Percentiles rank a stretch among this genome's conserved stretches.
phyloP scores from a whole-genome alignment of 352 stramenopile genomes.

The Aphanomyces invadans region DNA sequence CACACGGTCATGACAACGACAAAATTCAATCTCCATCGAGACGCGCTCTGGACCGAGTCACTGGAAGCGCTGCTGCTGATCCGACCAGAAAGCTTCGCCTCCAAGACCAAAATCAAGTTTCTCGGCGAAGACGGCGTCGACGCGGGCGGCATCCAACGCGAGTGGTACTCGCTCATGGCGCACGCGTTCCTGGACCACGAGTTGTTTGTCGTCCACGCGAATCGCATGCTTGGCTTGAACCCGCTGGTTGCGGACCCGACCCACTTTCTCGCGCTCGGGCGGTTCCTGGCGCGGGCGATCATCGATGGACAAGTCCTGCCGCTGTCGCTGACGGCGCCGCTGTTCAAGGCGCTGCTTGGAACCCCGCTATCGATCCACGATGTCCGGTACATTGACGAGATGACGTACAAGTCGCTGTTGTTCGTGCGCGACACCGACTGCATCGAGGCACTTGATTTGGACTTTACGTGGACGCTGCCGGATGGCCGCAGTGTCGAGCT shows the following conservation, averaged over 20 bases:
- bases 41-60: slow-evolving; percentile 65
- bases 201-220: slow-evolving; percentile 63
- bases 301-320: slow-evolving; percentile 74
- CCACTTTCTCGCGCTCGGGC: slow-evolving; percentile 69
- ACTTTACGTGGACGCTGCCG: slow-evolving; percentile 45
- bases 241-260: slow-evolving; percentile 40
- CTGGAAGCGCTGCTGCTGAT: slow-evolving; percentile 71
- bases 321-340: slow-evolving; percentile 52
- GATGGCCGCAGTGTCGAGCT: slow-evolving; percentile 52
- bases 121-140: slow-evolving; percentile 69
- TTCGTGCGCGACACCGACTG: slow-evolving; percentile 77
- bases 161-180: slow-evolving; percentile 78
- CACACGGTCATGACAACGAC: slow-evolving; percentile 26
- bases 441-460: slow-evolving; percentile 60
- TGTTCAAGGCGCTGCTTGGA: slow-evolving; percentile 72
- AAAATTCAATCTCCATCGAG: slow-evolving; percentile 39
- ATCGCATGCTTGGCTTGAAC: slow-evolving; percentile 37
- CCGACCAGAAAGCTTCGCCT: slow-evolving; percentile 60
- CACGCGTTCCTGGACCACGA: slow-evolving; percentile 52
- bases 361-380: slow-evolving; percentile 72
- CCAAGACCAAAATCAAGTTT: slow-evolving; percentile 78
- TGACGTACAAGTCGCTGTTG: slow-evolving; percentile 66
- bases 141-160: slow-evolving; percentile 59
- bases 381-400: slow-evolving; percentile 65
- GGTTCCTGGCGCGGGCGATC: slow-evolving; percentile 55